phyloP scores from a whole-genome alignment of 2,329 filamentous ascomycete genomes.

The Phyllosticta capitalensis region DNA sequence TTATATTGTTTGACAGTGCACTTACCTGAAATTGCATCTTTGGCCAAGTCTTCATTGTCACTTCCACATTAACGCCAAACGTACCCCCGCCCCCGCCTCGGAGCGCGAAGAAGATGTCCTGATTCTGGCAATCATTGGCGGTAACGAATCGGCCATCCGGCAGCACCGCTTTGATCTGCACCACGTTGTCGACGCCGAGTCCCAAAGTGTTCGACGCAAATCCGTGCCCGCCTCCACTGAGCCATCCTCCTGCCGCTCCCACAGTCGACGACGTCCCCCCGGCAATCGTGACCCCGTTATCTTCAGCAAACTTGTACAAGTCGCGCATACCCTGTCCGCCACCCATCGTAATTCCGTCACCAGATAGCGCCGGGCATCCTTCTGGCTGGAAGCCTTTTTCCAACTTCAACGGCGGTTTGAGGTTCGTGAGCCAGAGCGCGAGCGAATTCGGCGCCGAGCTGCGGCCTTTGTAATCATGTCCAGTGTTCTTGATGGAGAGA shows the following conservation, averaged over 20 bases:
- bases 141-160: slow-evolving; percentile 23
- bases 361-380: background rate
- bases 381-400: background rate
- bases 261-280: slow-evolving; percentile 47
- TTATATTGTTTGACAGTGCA: background rate
- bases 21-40: background rate
- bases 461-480: too few relatives aligned
- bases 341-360: slow-evolving; percentile 31
- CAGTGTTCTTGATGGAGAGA: background rate
- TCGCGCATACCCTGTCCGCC: slow-evolving; percentile 46
- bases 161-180: slow-evolving; percentile 26
- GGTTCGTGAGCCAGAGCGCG: background rate
- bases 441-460: background rate
- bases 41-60: slow-evolving; percentile 26
- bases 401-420: background rate
- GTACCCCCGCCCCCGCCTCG: slow-evolving; percentile 26
- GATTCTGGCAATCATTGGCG: slow-evolving; percentile 21
- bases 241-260: slow-evolving; percentile 36
- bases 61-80: slow-evolving; percentile 16
- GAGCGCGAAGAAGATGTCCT: slow-evolving; percentile 30
- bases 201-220: slow-evolving; percentile 41
- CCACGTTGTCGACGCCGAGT: slow-evolving; percentile 27
- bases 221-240: slow-evolving; percentile 45
- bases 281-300: slow-evolving; percentile 40
- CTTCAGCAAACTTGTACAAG: slow-evolving; percentile 41